Evolutionary conservation across 352 stramenopile species (phyloP), one percentile per base, ranked within the genome.

Genomic region (Globisporangium canariense): DNA sequence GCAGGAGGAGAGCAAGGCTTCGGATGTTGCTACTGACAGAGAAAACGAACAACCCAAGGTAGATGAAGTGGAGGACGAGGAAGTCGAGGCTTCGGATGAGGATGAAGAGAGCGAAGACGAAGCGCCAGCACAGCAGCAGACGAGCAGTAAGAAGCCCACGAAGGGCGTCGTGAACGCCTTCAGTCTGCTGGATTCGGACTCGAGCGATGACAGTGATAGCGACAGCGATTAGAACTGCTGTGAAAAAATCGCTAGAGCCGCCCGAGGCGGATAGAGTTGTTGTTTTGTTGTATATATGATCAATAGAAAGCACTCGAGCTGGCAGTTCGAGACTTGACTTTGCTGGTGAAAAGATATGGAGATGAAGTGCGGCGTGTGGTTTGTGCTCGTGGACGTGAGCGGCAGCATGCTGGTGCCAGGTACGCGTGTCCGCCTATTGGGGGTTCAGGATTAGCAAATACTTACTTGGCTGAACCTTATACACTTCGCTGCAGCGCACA

Each of bases 101-200:
- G 36, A 41, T 2, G 36, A 41, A 4, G 54, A 54, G 18, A 50
- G 28, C 13, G 61, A 68, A 2, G 55, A 53, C 3, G 47, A 62
- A 18, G 65, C 41, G 11, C 10, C 56, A 54, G 40, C 56, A 20
- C 36, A 36, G 55, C 20, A 20, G 2, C 16, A 38, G 36, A 3
- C 20, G 22, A 60, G 20, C 53, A 59, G 30, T 9, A 47, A 2
- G 49, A 60, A 52, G 45, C 30, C 3, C 20, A 58, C 13, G 47
- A 52, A 36, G 22, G 90, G 60, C 55, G 94, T 8, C 67, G 83
- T 96, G 53, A 79, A 91, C 62, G 88, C 89, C 7, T 91, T 97
- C 64, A 77, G 79, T 50, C 66, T 94, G 22, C 67, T 98, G 20
- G 86, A 97, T 66, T 80, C 76, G 18, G 91, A 91, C 62, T 96